Evolutionary conservation across 192 early-diverging fungal species (phyloP).

Genomic region (Dimargaris cristalligena): DNA sequence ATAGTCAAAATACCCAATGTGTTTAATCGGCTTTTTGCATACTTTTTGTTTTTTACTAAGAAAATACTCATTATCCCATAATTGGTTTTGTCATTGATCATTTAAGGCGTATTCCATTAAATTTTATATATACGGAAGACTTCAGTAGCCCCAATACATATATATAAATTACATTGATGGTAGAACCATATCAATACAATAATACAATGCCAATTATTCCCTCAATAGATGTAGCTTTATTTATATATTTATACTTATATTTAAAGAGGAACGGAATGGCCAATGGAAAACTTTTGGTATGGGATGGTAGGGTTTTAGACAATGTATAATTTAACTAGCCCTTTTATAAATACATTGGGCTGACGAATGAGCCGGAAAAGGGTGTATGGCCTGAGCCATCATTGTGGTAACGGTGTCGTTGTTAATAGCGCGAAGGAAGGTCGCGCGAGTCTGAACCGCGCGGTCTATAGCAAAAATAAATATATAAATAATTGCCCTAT

Average conservation of each 20-base stretch:
- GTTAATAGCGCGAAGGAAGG: no score
- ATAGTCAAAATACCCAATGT: background rate
- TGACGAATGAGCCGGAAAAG: no score
- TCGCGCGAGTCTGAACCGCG: no score
- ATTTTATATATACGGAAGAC: background rate
- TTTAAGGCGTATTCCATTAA: background rate
- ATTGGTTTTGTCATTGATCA: background rate
- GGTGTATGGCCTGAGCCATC: no score
- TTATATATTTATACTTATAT: no score
- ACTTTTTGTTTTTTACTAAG: background rate
- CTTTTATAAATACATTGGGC: no score
- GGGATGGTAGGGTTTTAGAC: background rate
- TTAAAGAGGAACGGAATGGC: no score
- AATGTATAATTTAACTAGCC: background rate
- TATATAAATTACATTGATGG: background rate
- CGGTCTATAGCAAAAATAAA: no score
- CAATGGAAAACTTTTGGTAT: no score
- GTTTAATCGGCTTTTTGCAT: background rate
- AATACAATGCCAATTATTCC: background rate
- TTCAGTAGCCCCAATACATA: background rate
- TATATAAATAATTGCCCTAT: no score
- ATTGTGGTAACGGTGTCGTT: no score
- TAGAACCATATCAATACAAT: background rate
- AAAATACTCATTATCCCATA: background rate
- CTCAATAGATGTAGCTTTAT: background rate